Evolutionary conservation across 176 grass and related monocot species (phyloP).

Genomic region (maize (Zea mays)): DNA sequence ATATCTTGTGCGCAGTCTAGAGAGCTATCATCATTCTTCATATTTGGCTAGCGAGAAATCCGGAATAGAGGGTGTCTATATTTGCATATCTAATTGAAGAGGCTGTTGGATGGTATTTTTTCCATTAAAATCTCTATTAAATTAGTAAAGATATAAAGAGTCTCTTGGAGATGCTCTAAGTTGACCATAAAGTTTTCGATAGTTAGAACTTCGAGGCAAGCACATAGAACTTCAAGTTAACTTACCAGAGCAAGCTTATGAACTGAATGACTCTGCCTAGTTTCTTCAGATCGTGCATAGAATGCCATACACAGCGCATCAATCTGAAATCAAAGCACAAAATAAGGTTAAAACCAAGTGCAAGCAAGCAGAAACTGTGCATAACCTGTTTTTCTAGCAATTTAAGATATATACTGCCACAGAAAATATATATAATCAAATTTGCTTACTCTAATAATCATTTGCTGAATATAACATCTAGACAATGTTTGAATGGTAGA

Average conservation of each 20-base stretch:
- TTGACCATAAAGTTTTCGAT: slow-evolving; percentile 23
- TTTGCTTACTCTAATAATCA: slow-evolving; percentile 13
- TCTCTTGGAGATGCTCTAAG: neutral
- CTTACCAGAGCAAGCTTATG: slow-evolving; percentile 92
- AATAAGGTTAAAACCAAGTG: slow-evolving; percentile 30
- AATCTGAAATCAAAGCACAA: slow-evolving; percentile 59
- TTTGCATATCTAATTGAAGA: too few species aligned
- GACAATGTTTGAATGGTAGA: neutral
- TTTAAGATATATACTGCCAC: neutral
- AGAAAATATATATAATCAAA: slow-evolving; percentile 11
- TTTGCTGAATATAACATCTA: neutral
- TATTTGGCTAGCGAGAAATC: too few species aligned
- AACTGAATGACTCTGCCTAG: slow-evolving; percentile 91
- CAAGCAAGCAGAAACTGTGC: slow-evolving; percentile 28
- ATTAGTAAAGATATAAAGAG: too few species aligned
- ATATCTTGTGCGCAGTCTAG: too few species aligned
- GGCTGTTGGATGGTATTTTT: too few species aligned
- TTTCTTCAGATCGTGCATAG: slow-evolving; percentile 96
- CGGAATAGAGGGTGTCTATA: too few species aligned
- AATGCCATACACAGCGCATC: slow-evolving; percentile 97
- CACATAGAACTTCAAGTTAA: slow-evolving; percentile 26
- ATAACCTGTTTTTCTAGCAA: slow-evolving; percentile 23
- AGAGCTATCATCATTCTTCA: too few species aligned
- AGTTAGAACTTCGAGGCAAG: slow-evolving; percentile 28
- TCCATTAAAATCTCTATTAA: too few species aligned